These are phyloP conservation scores for Plectosphaerella cucumerina DNA, from an alignment of 2,329 filamentous ascomycete species.

Conservation along the genomic window DNA sequence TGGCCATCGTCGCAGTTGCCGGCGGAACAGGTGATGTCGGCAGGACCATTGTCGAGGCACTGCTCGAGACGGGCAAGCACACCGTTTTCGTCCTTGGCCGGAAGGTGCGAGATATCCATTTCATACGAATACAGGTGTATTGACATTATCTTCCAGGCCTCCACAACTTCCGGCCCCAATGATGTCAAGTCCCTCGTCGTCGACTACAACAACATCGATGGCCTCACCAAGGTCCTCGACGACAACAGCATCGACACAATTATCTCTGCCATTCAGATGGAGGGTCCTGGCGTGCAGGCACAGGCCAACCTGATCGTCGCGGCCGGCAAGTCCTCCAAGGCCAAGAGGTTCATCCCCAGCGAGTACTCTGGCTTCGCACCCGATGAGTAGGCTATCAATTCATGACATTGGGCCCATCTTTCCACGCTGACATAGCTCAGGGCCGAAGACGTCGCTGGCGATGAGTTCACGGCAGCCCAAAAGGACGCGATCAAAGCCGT, in stretches of 20 bases:
- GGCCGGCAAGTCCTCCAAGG: background rate
- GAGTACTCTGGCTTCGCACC: background rate
- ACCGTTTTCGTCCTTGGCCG: constrained; percentile 35
- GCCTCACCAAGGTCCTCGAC: constrained; percentile 18
- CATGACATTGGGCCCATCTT: too few relatives aligned
- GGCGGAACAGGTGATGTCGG: constrained; percentile 42
- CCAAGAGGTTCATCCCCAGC: background rate
- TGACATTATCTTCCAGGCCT: background rate
- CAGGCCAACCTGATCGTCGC: background rate
- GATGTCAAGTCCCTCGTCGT: constrained; percentile 13
- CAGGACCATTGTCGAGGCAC: constrained; percentile 40
- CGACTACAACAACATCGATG: constrained; percentile 20
- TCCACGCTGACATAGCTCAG: too few relatives aligned
- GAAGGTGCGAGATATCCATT: constrained; percentile 17
- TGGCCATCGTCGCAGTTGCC: constrained; percentile 34
- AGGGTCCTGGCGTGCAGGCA: background rate
- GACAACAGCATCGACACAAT: constrained; percentile 36
- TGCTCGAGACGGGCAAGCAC: constrained; percentile 27
- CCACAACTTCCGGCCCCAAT: background rate
- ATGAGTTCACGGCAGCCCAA: too few relatives aligned
- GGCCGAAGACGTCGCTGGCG: too few relatives aligned
- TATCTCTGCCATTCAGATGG: constrained; percentile 26
- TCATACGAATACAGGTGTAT: too few relatives aligned
- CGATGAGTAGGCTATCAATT: background rate
- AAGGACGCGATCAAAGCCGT: background rate